These are phyloP conservation scores for Mortierella alpina DNA, from an alignment of 192 early-diverging fungal genomes.

Conservation along the genomic window DNA sequence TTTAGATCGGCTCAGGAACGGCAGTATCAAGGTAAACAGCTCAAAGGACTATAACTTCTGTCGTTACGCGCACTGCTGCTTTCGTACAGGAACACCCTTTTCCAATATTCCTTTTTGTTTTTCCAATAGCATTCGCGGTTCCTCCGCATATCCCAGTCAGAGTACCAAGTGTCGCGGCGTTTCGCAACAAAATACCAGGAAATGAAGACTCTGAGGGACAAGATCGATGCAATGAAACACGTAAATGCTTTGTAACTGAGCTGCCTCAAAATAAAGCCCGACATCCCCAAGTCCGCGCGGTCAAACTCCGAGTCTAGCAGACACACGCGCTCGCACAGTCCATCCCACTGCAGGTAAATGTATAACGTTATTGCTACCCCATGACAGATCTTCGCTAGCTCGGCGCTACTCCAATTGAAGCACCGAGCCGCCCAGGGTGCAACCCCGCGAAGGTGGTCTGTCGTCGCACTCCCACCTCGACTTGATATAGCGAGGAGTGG, in stretches of 20 bases:
- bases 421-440: too few species aligned
- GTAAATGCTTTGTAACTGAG: slow-evolving; percentile 21
- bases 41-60: not conserved
- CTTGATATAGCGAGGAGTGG: too few species aligned
- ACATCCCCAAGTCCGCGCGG: slow-evolving; percentile 13
- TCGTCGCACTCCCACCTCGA: too few species aligned
- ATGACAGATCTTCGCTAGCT: too few species aligned
- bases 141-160: slow-evolving; percentile 32
- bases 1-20: slow-evolving; percentile 28
- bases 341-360: slow-evolving; percentile 20
- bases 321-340: too few species aligned
- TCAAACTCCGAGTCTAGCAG: too few species aligned
- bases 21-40: slow-evolving; percentile 32
- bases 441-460: too few species aligned
- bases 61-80: not conserved
- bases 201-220: slow-evolving; percentile 18
- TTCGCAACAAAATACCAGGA: slow-evolving; percentile 40
- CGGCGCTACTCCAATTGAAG: too few species aligned
- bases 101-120: not conserved
- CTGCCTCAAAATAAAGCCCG: not conserved
- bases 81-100: slow-evolving; percentile 1
- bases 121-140: slow-evolving; percentile 22
- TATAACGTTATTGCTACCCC: slow-evolving; percentile 13
- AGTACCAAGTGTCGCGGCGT: slow-evolving; percentile 33
- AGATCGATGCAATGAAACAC: slow-evolving; percentile 44